Evolutionary conservation across 352 stramenopile species (phyloP).

Genomic region (Plasmopara halstedii): DNA sequence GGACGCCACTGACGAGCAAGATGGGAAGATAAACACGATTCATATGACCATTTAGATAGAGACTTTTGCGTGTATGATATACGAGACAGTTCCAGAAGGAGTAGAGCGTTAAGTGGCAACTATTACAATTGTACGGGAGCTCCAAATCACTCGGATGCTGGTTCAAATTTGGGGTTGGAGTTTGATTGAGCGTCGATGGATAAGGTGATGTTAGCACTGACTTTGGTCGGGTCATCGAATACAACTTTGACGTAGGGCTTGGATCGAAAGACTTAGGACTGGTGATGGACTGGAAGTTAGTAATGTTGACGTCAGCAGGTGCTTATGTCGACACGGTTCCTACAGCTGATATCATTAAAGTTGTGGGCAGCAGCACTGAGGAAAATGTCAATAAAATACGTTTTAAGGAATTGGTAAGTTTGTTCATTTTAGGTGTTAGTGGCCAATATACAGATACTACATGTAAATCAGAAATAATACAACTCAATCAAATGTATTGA

Average conservation of each 20-base stretch:
- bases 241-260: no score
- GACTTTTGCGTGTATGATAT: no score
- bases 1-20: not conserved
- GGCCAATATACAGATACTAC: not conserved
- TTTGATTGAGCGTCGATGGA: not conserved
- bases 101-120: no score
- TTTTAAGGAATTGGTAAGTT: not conserved
- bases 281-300: not conserved
- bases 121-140: no score
- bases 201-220: not conserved
- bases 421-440: not conserved
- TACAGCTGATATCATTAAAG: not conserved
- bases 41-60: not conserved
- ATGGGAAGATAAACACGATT: not conserved
- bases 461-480: not conserved
- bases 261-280: not conserved
- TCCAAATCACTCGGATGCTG: no score
- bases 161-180: no score
- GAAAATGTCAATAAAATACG: not conserved
- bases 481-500: not conserved
- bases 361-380: not conserved
- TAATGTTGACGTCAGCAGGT: not conserved
- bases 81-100: no score
- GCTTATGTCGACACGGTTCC: not conserved
- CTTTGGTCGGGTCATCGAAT: not conserved